Conservation (phyloP, 1,139 yeast species). For the Diutina neorugosa region DNA sequence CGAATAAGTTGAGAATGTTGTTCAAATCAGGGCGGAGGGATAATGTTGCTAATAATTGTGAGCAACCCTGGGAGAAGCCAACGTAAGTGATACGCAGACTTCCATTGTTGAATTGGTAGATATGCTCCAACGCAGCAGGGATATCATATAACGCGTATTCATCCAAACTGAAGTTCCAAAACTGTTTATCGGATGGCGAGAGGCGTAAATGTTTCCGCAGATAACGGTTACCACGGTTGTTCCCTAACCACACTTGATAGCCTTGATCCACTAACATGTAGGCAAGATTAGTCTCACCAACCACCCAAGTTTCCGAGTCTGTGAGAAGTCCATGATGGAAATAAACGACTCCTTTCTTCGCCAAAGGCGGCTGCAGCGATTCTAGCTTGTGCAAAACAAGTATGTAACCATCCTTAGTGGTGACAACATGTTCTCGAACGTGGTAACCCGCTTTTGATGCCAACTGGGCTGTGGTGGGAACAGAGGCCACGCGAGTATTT, state of each 20-base stretch:
- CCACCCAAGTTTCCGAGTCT: conserved; percentile 31
- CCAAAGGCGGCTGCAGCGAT: conserved; percentile 6
- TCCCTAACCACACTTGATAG: conserved; percentile 27
- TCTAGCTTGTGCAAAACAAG: conserved; percentile 26
- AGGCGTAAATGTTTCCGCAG: conserved; percentile 25
- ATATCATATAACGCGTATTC: conserved; percentile 79
- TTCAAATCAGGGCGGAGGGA: conserved; percentile 27
- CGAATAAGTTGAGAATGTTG: conserved; percentile 19
- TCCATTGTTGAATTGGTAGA: conserved; percentile 13
- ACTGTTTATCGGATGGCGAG: conserved; percentile 19
- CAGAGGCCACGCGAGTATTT: background rate
- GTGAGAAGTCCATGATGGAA: conserved; percentile 38
- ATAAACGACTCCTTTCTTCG: conserved; percentile 17
- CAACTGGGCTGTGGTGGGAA: background rate
- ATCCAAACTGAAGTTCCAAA: conserved; percentile 82
- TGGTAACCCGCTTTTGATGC: conserved; percentile 31
- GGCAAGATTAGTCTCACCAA: conserved; percentile 26
- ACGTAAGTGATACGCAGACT: conserved; percentile 18
- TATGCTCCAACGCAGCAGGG: conserved; percentile 64
- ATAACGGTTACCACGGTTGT: conserved; percentile 25
- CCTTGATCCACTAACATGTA: conserved; percentile 19
- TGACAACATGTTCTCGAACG: conserved; percentile 62
- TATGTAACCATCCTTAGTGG: conserved; percentile 31
- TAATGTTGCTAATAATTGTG: conserved; percentile 31
- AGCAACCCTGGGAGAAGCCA: conserved; percentile 37